Conservation (phyloP, 176 grass and related monocot species). For the Bothriochloa decipiens region DNA sequence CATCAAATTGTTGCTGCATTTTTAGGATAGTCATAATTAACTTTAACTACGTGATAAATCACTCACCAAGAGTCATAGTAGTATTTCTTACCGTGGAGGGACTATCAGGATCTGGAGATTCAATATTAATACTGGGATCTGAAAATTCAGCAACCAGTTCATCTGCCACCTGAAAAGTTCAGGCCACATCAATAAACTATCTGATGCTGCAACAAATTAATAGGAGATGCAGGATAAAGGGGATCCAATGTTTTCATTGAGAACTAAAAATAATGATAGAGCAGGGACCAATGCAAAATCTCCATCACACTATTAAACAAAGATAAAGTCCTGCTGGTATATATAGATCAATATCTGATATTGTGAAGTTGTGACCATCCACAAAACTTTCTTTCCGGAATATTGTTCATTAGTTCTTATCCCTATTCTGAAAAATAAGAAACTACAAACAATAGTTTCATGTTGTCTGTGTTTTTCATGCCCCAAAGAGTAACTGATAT, state of each 20-base stretch:
- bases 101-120: slow-evolving; percentile 75
- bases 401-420: background rate
- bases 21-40: slow-evolving; percentile 42
- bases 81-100: slow-evolving; percentile 39
- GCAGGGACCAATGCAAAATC: background rate
- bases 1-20: slow-evolving; percentile 67
- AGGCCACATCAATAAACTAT: slow-evolving; percentile 10
- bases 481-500: background rate
- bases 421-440: background rate
- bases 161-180: slow-evolving; percentile 77
- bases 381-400: background rate
- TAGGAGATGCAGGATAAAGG: background rate
- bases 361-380: background rate
- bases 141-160: slow-evolving; percentile 90
- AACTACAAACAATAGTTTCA: background rate
- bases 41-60: slow-evolving; percentile 21
- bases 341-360: background rate
- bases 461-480: background rate
- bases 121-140: slow-evolving; percentile 67
- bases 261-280: background rate
- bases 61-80: background rate
- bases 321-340: background rate
- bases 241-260: background rate
- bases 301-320: background rate
- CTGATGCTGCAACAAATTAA: slow-evolving; percentile 2